Conservation (phyloP, 2,329 filamentous ascomycete genomes). For the Neoscytalidium dimidiatum region DNA sequence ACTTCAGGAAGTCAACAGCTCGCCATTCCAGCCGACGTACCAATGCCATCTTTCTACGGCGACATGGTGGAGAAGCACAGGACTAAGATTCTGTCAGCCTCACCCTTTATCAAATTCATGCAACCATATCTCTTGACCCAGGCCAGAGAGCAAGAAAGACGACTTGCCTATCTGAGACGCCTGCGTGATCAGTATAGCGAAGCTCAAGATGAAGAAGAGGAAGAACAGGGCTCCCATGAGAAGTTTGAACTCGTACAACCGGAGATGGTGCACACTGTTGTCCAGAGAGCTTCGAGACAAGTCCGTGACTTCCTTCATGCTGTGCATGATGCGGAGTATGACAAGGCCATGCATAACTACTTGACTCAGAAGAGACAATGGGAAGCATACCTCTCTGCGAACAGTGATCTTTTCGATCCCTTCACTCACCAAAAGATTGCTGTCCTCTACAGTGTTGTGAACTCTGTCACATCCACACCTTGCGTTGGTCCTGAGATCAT, state of each 20-base stretch:
- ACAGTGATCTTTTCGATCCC: slow-evolving; percentile 83
- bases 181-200: slow-evolving; percentile 71
- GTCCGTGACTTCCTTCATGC: slow-evolving; percentile 93
- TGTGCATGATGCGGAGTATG: slow-evolving; percentile 94
- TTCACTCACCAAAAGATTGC: slow-evolving; percentile 96
- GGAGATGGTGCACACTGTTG: slow-evolving; percentile 88
- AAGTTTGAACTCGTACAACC: slow-evolving; percentile 90
- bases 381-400: slow-evolving; percentile 91
- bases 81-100: slow-evolving; percentile 90
- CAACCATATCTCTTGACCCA: slow-evolving; percentile 92
- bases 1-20: slow-evolving; percentile 43
- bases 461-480: slow-evolving; percentile 88
- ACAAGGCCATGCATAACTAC: slow-evolving; percentile 91
- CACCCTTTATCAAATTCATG: slow-evolving; percentile 93
- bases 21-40: slow-evolving; percentile 69
- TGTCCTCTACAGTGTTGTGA: slow-evolving; percentile 90
- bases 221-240: slow-evolving; percentile 48
- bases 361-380: slow-evolving; percentile 92
- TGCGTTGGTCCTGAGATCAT: slow-evolving; percentile 91
- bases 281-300: slow-evolving; percentile 77
- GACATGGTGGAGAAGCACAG: slow-evolving; percentile 93
- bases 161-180: slow-evolving; percentile 77
- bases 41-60: slow-evolving; percentile 89
- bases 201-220: slow-evolving; percentile 38
- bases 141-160: slow-evolving; percentile 85